Evolutionary conservation across 106 monocot genomes (phyloP).

Genomic region (Allium sativum): DNA sequence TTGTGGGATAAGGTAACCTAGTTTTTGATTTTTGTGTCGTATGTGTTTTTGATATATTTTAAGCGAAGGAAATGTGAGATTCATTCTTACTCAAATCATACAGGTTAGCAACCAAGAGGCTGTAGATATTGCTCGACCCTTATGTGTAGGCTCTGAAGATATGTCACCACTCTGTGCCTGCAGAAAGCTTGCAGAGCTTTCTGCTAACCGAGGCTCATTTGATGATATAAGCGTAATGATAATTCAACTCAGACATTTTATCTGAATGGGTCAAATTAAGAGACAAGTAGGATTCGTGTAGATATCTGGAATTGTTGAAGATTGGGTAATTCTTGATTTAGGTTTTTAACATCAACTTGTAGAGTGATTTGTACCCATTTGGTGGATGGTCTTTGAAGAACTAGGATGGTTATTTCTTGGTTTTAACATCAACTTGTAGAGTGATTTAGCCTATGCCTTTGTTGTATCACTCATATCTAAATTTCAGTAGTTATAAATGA

Average conservation of each 20-base stretch:
- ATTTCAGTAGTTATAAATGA: too few species aligned
- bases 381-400: too few species aligned
- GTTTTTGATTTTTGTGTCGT: neutral
- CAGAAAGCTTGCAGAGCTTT: slow-evolving; percentile 44
- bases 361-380: too few species aligned
- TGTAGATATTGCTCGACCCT: slow-evolving; percentile 41
- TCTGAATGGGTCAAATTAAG: neutral
- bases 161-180: slow-evolving; percentile 40
- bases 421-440: too few species aligned
- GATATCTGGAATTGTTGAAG: too few species aligned
- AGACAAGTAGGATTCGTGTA: too few species aligned
- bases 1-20: slow-evolving; percentile 56
- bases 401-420: too few species aligned
- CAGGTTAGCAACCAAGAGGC: slow-evolving; percentile 74
- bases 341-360: too few species aligned
- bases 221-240: slow-evolving; percentile 74
- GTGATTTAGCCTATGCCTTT: too few species aligned
- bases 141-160: slow-evolving; percentile 20
- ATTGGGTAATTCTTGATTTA: too few species aligned
- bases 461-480: too few species aligned
- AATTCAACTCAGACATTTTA: slow-evolving; percentile 38
- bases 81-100: neutral
- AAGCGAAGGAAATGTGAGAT: neutral
- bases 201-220: slow-evolving; percentile 32
- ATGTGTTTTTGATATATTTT: neutral